Evolutionary conservation across 371 early-diverging fungal genomes (phyloP), one percentile per base, ranked within the genome.

Genomic region (Zopfochytrium polystomum): DNA sequence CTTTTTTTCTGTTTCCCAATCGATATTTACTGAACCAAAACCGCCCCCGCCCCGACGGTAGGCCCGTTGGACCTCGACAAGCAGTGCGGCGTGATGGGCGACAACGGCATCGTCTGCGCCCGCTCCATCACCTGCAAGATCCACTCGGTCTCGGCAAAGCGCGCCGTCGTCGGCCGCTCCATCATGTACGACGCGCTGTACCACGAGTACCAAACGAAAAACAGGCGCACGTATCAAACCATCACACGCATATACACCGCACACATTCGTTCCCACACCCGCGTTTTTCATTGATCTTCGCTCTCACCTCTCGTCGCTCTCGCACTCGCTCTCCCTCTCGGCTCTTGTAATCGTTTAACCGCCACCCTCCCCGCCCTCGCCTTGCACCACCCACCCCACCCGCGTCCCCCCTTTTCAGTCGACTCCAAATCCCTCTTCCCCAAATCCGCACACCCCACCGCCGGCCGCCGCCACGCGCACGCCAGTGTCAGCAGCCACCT

Each of bases 41-140:
- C 38, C n/a, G 9, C 38, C 38, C 49, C 6, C 23, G 50, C 34
- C 7, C 26, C 13, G 4, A 33, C 26, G 25, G 6, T 22, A 65
- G 62, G 49, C 7, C 72, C 72, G 5, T 30, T 78, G 20, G 73
- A 78, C 54, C 44, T 72, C 34, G 79, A 78, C 53, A 60, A 60
- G 43, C 68, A 75, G 18, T 78, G 79, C 46, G 79, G 74, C 23
- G 79, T 75, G 18, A 38, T 38, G 15, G 13, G 50, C 0, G 78
- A 75, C 18, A 55, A 22, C 20, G 63, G 60, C 29, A 46, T 31
- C 22, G 54, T 48, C 1, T 78, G 79, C 60, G 48, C 44, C 18
- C 73, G 79, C 20, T 72, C 76, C 18, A 76, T 78, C 23, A 78
- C 74, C 11, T 78, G 79, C 67, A 78, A 78, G 48, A 75, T 74